Percentiles rank a stretch among this genome's conserved stretches.
These are phyloP conservation scores for Plasmodium billcollinsi DNA, from an alignment of 169 alveolate species.

Conservation along the genomic window DNA sequence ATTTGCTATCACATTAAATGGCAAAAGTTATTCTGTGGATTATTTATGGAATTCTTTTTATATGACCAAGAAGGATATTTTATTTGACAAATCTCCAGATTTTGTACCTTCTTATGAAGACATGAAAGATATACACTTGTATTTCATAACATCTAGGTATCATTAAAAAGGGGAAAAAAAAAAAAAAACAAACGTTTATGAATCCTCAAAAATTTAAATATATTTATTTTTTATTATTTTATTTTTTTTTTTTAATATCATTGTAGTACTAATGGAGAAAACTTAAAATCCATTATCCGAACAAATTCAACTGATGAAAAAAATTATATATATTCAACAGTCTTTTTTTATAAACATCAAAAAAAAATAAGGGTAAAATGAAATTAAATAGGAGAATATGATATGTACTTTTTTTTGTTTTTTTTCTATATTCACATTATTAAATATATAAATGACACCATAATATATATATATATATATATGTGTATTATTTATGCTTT, in stretches of 20 bases:
- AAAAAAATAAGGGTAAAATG: conserved; percentile 29
- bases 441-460: too few relatives aligned
- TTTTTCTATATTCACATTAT: too few relatives aligned
- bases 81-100: conserved; percentile 42
- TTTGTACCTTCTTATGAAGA: conserved; percentile 62
- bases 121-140: conserved; percentile 46
- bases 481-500: neutral
- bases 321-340: conserved; percentile 41
- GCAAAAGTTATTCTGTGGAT: conserved; percentile 69
- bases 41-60: conserved; percentile 67
- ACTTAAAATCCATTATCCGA: conserved; percentile 43
- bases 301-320: conserved; percentile 41
- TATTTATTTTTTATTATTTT: too few relatives aligned
- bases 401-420: neutral
- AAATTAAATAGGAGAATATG: neutral
- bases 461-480: too few relatives aligned
- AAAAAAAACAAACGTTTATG: neutral
- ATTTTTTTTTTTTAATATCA: neutral
- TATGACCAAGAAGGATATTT: conserved; percentile 49
- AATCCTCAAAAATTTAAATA: neutral
- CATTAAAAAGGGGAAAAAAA: neutral
- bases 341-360: conserved; percentile 60
- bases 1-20: conserved; percentile 58
- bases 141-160: conserved; percentile 39
- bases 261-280: conserved; percentile 33